Conservation (phyloP, 2,329 filamentous ascomycete genomes). For the Periglandula ipomoeae region DNA sequence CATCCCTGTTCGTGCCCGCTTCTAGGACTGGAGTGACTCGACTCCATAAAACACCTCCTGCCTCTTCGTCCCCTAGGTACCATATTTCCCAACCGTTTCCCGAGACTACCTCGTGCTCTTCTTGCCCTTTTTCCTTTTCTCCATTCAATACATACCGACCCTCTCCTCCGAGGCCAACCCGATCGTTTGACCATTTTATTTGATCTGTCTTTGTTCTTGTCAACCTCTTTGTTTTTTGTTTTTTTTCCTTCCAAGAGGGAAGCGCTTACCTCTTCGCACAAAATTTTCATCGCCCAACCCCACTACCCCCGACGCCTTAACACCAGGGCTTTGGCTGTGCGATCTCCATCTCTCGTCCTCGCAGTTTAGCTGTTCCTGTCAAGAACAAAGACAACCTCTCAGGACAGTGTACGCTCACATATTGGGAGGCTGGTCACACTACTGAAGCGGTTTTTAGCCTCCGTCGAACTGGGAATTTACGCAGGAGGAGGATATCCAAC, state of each 20-base stretch:
- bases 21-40: too few relatives aligned
- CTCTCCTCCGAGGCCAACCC: neutral
- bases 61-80: neutral
- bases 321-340: too few relatives aligned
- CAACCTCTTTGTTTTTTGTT: neutral
- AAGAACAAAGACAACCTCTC: too few relatives aligned
- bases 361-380: too few relatives aligned
- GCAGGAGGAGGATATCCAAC: too few relatives aligned
- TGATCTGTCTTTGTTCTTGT: neutral
- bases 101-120: neutral
- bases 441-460: too few relatives aligned
- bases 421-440: too few relatives aligned
- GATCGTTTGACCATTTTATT: neutral
- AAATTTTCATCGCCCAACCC: neutral
- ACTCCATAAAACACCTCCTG: slow-evolving; percentile 1
- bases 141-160: neutral
- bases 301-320: too few relatives aligned
- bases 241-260: neutral
- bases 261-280: neutral
- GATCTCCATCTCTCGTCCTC: too few relatives aligned
- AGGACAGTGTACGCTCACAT: too few relatives aligned
- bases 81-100: neutral
- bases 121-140: slow-evolving; percentile 3
- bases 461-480: too few relatives aligned
- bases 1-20: slow-evolving; percentile 1